Evolutionary conservation across 176 grass and related monocot species (phyloP).

Genomic region (Musa troglodytarum): DNA sequence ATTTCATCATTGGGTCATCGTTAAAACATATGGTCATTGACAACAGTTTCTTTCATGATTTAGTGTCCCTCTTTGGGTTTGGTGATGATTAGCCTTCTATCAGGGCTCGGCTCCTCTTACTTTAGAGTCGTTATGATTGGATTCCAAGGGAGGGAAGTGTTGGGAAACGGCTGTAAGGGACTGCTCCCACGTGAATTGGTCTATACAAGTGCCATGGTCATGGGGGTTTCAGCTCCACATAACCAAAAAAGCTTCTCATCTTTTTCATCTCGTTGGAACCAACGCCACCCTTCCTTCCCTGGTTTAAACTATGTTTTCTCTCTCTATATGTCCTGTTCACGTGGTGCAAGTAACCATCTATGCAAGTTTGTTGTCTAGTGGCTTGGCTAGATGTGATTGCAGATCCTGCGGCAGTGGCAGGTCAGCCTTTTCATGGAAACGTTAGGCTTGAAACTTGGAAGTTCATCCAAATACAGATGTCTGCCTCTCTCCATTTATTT

Average conservation of each 20-base stretch:
- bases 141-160: constrained; percentile 6
- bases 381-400: constrained; percentile 6
- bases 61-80: neutral
- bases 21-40: no score
- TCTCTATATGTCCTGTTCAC: constrained; percentile 10
- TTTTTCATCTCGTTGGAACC: neutral
- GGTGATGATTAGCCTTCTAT: neutral
- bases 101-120: constrained; percentile 43
- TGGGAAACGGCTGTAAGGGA: neutral
- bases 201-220: neutral
- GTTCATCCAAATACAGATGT: neutral
- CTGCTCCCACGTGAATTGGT: constrained; percentile 16
- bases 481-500: neutral
- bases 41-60: no score
- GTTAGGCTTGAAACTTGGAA: constrained; percentile 19
- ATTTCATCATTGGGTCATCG: neutral
- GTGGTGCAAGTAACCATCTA: constrained; percentile 14
- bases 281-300: neutral
- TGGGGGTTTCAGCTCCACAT: neutral
- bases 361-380: constrained; percentile 17
- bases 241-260: neutral
- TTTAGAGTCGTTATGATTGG: constrained; percentile 23
- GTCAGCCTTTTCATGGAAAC: constrained; percentile 6
- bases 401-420: neutral
- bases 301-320: neutral